Base-by-base conservation (phyloP, 1,139 yeast genomes). In the Hansenula sp. region DNA sequence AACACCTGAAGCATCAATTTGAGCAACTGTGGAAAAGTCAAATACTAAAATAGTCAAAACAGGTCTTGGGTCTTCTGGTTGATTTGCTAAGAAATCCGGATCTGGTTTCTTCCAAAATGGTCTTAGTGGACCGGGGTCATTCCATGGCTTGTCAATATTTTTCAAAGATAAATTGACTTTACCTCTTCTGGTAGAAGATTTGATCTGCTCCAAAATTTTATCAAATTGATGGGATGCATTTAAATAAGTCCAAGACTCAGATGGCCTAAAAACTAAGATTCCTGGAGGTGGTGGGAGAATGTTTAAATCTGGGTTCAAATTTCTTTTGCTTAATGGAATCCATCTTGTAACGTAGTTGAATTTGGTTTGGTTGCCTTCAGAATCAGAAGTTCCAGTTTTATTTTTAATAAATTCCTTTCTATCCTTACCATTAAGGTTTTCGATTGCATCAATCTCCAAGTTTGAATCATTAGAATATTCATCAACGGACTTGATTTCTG, bases 231-330 rank as follows among this genome's bases (percentile, higher is more conserved):
- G 69, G 0, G 96, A 82, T 41, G 86, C 75, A 62, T 90, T 90
- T 42, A 96, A 83, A 65, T 89, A 90, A 1, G 87, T 77, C 65
- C 87, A 86, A 10, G 90, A 71, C 57, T 90, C 97, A 33, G 81
- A 70, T 40, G 95, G 88, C 57, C 94, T 77, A 70, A 84, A 90
- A 5, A 90, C 96, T 47, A 90, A 58, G 15, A 90, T 91, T 21
- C 97, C 96, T 2, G 93, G 90, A 32, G 97, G 96, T 17, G 98
- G 96, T 3, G 90, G 85, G 30, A 63, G 63, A 9, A 91, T 78
- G 2, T 67, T 60, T 27, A 89, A 66, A 25, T 74, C 76, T 4
- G 75, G 67, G 61, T 90, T 87, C 48, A 87, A 61, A 53, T 73
- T 72, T 30, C 68, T 67, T 47, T 78, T 75, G 38, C 76, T 69